These are phyloP conservation scores for Phlebiopsis gigantea DNA, from an alignment of 768 basidiomycete genomes.

Conservation along the genomic window DNA sequence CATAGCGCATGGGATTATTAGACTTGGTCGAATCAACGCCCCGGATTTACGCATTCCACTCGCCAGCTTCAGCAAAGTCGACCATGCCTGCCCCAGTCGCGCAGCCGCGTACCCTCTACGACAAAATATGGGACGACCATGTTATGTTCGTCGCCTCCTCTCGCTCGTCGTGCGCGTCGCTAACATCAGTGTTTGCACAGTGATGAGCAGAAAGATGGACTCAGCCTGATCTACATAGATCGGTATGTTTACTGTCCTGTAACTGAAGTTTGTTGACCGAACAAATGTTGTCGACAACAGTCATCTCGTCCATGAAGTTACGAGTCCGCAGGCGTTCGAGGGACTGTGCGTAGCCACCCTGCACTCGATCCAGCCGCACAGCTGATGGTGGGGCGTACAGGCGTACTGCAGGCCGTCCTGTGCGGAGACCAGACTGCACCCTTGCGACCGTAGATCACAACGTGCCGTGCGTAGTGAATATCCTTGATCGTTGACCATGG, in stretches of 20 bases:
- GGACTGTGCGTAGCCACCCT: constrained; percentile 35
- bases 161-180: background rate
- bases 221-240: constrained; percentile 73
- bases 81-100: constrained; percentile 51
- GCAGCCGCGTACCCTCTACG: constrained; percentile 85
- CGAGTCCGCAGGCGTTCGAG: constrained; percentile 59
- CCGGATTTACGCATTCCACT: constrained; percentile 2
- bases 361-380: background rate
- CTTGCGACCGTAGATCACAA: constrained; percentile 60
- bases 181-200: constrained; percentile 30
- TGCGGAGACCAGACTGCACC: constrained; percentile 62
- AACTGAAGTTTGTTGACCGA: background rate
- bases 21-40: constrained; percentile 7
- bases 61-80: background rate
- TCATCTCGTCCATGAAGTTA: constrained; percentile 61
- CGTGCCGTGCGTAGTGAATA: constrained; percentile 37
- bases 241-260: constrained; percentile 25
- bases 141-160: constrained; percentile 59
- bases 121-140: constrained; percentile 98
- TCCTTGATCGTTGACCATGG: background rate
- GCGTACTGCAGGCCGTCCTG: constrained; percentile 45
- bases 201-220: constrained; percentile 66
- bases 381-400: constrained; percentile 18
- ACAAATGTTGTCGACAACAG: constrained; percentile 21
- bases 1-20: background rate